Conservation (phyloP, 768 basidiomycete species). For the Trametes cubensis region DNA sequence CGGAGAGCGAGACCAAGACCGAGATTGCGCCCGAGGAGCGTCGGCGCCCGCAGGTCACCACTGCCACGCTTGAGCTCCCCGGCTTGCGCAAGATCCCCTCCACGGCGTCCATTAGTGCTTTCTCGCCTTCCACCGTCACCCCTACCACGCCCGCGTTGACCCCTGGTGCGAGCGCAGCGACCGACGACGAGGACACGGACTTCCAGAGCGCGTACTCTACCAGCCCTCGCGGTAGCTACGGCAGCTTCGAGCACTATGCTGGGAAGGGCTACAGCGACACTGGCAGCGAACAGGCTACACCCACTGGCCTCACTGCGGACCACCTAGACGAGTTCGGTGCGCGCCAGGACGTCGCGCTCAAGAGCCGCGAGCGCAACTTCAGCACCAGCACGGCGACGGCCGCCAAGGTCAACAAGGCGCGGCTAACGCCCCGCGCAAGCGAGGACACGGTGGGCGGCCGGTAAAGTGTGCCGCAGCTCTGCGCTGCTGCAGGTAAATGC, state of each 20-base stretch:
- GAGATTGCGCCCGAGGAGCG: constrained; percentile 20
- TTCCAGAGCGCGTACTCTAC: constrained; percentile 86
- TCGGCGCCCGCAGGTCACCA: constrained; percentile 17
- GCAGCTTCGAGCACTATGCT: constrained; percentile 42
- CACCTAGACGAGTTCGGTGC: constrained; percentile 38
- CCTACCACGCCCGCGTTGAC: constrained; percentile 42
- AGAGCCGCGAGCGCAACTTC: constrained; percentile 55
- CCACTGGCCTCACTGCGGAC: constrained; percentile 26
- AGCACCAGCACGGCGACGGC: constrained; percentile 56
- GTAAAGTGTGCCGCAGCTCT: background rate
- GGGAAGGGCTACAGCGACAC: constrained; percentile 15
- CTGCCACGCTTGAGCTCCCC: constrained; percentile 18
- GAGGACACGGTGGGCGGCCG: constrained; percentile 41
- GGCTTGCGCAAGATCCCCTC: constrained; percentile 40
- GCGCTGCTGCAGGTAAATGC: constrained; percentile 25
- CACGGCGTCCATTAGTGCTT: constrained; percentile 35
- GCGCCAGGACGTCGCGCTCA: constrained; percentile 27
- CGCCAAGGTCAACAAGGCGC: constrained; percentile 35
- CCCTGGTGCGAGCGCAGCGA: constrained; percentile 37
- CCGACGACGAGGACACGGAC: constrained; percentile 82
- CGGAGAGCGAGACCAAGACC: constrained; percentile 21
- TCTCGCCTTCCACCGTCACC: constrained; percentile 30
- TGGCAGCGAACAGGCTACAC: constrained; percentile 30
- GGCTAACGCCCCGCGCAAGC: constrained; percentile 37
- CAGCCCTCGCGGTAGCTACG: constrained; percentile 71